Conservation (phyloP, 192 early-diverging fungal species). For the Chytriomyces sp. region DNA sequence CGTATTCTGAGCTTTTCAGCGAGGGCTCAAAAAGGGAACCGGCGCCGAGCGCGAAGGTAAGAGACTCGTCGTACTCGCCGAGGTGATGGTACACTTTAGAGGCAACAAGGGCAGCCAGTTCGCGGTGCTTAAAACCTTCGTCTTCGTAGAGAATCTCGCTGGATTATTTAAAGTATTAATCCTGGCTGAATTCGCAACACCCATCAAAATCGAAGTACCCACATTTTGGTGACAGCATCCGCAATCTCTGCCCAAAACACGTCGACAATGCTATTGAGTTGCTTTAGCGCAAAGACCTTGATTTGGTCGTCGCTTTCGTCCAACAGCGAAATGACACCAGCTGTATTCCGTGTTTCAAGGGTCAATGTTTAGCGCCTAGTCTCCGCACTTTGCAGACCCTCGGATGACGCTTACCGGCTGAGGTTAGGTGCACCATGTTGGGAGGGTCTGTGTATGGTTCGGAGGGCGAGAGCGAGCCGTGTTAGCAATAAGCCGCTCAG, state of each 20-base stretch:
- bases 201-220: too few relatives aligned
- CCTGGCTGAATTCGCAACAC: too few relatives aligned
- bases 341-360: constrained; percentile 26
- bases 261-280: constrained; percentile 88
- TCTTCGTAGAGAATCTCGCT: constrained; percentile 97
- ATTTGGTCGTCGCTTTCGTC: constrained; percentile 91
- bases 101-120: constrained; percentile 92
- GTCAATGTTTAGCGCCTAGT: background rate
- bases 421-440: constrained; percentile 20
- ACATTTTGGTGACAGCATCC: constrained; percentile 89
- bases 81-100: constrained; percentile 99
- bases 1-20: constrained; percentile 77
- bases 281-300: constrained; percentile 88
- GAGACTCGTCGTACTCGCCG: constrained; percentile 93
- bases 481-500: too few relatives aligned
- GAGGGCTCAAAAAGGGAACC: constrained; percentile 84
- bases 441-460: background rate
- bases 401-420: constrained; percentile 29
- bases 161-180: too few relatives aligned
- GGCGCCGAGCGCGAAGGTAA: constrained; percentile 94
- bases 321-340: constrained; percentile 90
- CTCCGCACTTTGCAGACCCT: background rate
- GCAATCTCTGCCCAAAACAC: constrained; percentile 99
- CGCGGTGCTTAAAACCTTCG: constrained; percentile 75
- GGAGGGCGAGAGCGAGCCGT: too few relatives aligned